A percentile compares a stretch with the other conserved stretches of the same genome.
These are phyloP conservation scores for Sporothrix brasiliensis DNA, from an alignment of 2,329 filamentous ascomycete species.

Conservation along the genomic window DNA sequence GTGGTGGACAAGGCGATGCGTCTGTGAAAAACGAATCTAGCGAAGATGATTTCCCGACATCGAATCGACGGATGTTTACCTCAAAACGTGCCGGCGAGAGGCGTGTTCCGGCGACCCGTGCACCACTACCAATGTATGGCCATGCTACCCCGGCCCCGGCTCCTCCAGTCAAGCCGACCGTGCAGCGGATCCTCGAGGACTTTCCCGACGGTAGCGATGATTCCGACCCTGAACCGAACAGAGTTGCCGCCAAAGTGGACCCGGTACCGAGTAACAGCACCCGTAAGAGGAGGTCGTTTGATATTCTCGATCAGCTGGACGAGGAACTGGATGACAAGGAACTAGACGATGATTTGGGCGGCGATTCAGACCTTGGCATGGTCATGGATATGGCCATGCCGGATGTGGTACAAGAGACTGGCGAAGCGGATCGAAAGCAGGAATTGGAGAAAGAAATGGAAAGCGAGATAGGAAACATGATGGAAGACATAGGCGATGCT, in stretches of 20 bases:
- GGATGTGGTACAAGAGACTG: background rate
- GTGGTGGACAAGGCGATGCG: slow-evolving; percentile 1
- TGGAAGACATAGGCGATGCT: background rate
- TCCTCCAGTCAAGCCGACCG: background rate
- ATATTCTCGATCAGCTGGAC: background rate
- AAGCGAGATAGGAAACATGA: slow-evolving; percentile 24
- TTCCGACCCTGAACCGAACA: background rate
- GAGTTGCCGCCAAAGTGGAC: background rate
- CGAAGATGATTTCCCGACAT: background rate
- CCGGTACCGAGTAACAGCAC: background rate
- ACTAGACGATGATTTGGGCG: slow-evolving; percentile 1
- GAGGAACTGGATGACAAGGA: background rate
- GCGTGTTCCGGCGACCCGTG: slow-evolving; percentile 18
- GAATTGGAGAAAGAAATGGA: slow-evolving; percentile 33
- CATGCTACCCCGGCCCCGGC: background rate
- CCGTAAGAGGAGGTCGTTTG: slow-evolving; percentile 5
- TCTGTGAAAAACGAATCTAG: slow-evolving; percentile 5
- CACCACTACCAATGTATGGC: slow-evolving; percentile 23
- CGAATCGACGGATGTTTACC: slow-evolving; percentile 6
- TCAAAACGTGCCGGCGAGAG: background rate
- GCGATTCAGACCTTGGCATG: background rate
- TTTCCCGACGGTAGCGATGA: slow-evolving; percentile 18
- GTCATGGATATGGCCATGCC: slow-evolving; percentile 1
- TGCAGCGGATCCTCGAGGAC: slow-evolving; percentile 3
- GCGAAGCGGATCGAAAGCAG: background rate